Evolutionary conservation across 495 filamentous ascomycete genomes (phyloP).

Genomic region (Letharia columbiana): DNA sequence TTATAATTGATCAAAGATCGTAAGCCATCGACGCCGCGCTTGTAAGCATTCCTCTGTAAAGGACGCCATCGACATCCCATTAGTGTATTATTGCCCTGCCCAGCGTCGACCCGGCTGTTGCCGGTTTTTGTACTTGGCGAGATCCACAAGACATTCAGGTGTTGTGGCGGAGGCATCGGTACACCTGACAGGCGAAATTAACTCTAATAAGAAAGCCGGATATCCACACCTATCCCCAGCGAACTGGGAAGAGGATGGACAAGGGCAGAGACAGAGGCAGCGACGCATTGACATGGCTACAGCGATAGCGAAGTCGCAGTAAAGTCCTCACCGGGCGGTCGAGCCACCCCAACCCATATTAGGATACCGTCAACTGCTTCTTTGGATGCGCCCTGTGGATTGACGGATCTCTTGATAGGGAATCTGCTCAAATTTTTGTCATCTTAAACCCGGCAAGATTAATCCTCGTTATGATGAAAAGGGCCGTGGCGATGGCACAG

Average conservation of each 20-base stretch:
- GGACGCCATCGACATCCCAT: too few species aligned
- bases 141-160: too few species aligned
- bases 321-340: not conserved
- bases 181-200: too few species aligned
- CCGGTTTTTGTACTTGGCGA: too few species aligned
- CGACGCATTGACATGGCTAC: not conserved
- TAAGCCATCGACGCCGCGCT: too few species aligned
- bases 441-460: slow-evolving; percentile 11
- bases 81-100: too few species aligned
- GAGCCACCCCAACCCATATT: not conserved
- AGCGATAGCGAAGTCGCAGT: not conserved
- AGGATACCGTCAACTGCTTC: not conserved
- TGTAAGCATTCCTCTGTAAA: too few species aligned
- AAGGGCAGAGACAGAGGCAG: not conserved
- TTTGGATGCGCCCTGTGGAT: not conserved
- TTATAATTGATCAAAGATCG: too few species aligned
- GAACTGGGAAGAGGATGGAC: not conserved
- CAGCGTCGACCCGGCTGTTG: too few species aligned
- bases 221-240: not conserved
- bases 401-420: not conserved
- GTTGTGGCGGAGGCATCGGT: too few species aligned
- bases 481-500: slow-evolving; percentile 11
- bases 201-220: too few species aligned
- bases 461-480: slow-evolving; percentile 11
- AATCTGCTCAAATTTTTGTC: not conserved